phyloP scores from a whole-genome alignment of 345 rosid genomes.

The Hibiscus tridactylites region DNA sequence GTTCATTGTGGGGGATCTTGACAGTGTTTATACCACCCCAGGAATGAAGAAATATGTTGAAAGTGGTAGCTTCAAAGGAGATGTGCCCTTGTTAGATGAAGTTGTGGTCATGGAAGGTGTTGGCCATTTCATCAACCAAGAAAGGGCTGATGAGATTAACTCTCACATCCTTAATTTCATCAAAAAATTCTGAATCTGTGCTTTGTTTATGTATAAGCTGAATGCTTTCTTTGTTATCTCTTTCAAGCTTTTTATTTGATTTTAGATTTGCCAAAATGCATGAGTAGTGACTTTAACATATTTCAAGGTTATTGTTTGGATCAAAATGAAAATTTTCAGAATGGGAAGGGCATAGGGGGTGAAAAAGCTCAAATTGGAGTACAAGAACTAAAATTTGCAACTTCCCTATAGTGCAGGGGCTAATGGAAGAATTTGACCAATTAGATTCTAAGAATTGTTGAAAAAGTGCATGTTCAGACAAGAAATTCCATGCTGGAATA shows the following conservation, averaged over 20 bases:
- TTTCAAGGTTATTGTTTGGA: too few species aligned
- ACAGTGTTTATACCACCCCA: constrained; percentile 54
- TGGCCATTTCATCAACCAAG: constrained; percentile 69
- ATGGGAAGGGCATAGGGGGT: too few species aligned
- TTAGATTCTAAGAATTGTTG: too few species aligned
- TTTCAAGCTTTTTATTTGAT: background rate
- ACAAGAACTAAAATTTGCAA: too few species aligned
- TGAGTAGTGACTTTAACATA: too few species aligned
- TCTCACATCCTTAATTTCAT: constrained; percentile 43
- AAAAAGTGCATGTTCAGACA: too few species aligned
- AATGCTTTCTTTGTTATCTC: background rate
- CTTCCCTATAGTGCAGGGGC: too few species aligned
- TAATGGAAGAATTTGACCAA: too few species aligned
- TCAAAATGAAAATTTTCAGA: too few species aligned
- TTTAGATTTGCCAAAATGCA: too few species aligned
- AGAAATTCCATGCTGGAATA: too few species aligned
- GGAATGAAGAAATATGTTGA: constrained; percentile 53
- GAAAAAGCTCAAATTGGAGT: too few species aligned
- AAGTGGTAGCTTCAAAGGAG: constrained; percentile 36
- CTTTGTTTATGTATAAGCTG: background rate
- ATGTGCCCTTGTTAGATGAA: constrained; percentile 53
- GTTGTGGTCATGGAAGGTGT: constrained; percentile 53
- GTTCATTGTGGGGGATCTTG: constrained; percentile 56
- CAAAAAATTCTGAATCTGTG: constrained; percentile 23
- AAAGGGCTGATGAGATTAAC: constrained; percentile 53